Evolutionary conservation across 805 yeast species (phyloP).

Genomic region (Pichia thaimueangensis): DNA sequence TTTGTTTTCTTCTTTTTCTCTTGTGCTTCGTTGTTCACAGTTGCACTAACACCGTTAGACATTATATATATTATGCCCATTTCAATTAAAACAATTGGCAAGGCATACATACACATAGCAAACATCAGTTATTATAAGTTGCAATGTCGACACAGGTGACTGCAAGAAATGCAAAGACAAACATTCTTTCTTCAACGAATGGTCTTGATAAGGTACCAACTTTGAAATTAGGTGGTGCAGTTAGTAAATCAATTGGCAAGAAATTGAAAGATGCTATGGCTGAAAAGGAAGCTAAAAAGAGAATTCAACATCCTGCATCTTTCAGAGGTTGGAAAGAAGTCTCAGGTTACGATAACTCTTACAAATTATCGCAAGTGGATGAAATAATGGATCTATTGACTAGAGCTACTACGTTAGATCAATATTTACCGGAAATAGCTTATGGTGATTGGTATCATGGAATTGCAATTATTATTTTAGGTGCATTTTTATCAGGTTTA

Average conservation of each 20-base stretch:
- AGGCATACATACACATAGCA: no score
- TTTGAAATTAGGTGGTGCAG: conserved; percentile 23
- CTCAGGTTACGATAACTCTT: conserved; percentile 76
- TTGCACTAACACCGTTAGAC: no score
- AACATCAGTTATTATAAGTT: no score
- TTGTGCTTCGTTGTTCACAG: no score
- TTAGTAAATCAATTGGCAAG: conserved; percentile 24
- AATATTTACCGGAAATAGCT: conserved; percentile 62
- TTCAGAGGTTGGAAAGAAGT: conserved; percentile 93
- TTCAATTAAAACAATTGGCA: no score
- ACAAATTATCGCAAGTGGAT: conserved; percentile 59
- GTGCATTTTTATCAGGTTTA: conserved; percentile 68
- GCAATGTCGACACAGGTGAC: no score
- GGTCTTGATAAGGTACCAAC: neutral
- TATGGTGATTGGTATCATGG: conserved; percentile 98
- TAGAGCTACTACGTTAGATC: conserved; percentile 68
- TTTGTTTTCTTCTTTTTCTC: no score
- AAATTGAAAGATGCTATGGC: conserved; percentile 16
- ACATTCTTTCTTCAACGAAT: neutral
- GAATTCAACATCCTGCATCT: conserved; percentile 56
- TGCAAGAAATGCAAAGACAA: no score
- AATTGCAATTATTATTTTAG: conserved; percentile 61
- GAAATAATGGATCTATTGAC: conserved; percentile 64
- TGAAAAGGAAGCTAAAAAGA: conserved; percentile 19
- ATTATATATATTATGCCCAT: no score